Evolutionary conservation across 257 asterid genomes (phyloP).

Genomic region (Fraxinus pennsylvanica): DNA sequence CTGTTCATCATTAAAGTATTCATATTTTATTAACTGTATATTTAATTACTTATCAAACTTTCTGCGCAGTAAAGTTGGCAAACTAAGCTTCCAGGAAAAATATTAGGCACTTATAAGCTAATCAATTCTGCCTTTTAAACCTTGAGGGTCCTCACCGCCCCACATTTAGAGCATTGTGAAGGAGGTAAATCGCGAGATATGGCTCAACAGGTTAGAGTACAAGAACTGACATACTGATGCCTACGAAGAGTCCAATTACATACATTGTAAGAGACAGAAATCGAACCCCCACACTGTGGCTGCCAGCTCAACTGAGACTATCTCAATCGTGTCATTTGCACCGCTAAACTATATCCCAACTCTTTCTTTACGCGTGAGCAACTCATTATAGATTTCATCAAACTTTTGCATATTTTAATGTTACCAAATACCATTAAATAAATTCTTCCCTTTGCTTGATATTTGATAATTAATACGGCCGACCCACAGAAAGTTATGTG

Average conservation of each 20-base stretch:
- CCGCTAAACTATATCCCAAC: neutral
- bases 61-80: conserved; percentile 35
- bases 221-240: too few relatives aligned
- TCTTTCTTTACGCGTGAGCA: conserved; percentile 54
- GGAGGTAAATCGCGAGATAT: too few relatives aligned
- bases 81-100: conserved; percentile 30
- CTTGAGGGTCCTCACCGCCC: too few relatives aligned
- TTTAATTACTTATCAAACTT: conserved; percentile 23
- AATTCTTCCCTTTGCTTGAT: conserved; percentile 32
- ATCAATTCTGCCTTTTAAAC: conserved; percentile 16
- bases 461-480: conserved; percentile 23
- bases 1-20: conserved; percentile 11
- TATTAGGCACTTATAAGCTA: conserved; percentile 2
- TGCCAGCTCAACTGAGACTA: too few relatives aligned
- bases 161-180: too few relatives aligned
- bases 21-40: conserved; percentile 10
- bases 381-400: conserved; percentile 37
- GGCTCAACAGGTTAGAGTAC: too few relatives aligned
- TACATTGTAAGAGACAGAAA: too few relatives aligned
- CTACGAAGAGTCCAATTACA: too few relatives aligned
- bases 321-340: too few relatives aligned
- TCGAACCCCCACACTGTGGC: too few relatives aligned
- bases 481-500: conserved; percentile 7
- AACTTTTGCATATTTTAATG: conserved; percentile 32
- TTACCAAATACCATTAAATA: conserved; percentile 26